Conservation (phyloP, 805 yeast species). For the Lipomyces sp. region DNA sequence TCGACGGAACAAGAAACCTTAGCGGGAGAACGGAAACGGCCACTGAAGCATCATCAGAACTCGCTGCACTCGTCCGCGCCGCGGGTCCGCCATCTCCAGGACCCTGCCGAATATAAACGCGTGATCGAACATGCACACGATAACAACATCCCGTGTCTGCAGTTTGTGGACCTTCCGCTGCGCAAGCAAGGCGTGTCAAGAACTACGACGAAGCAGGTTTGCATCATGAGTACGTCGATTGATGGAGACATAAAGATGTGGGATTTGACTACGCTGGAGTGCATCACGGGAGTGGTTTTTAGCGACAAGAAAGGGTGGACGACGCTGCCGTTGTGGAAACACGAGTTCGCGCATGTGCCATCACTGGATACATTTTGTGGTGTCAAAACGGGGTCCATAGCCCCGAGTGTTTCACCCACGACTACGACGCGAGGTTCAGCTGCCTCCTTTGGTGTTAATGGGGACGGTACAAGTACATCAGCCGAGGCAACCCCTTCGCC, state of each 20-base stretch:
- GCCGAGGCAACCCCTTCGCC: not conserved
- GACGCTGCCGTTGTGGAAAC: slow-evolving; percentile 7
- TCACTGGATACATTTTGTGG: slow-evolving; percentile 2
- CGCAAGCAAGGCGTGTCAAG: not conserved
- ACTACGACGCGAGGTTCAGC: too few relatives aligned
- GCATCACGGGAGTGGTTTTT: slow-evolving; percentile 12
- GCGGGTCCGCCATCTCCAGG: slow-evolving; percentile 1
- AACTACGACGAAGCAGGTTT: slow-evolving; percentile 2
- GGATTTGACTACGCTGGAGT: slow-evolving; percentile 34
- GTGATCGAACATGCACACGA: slow-evolving; percentile 20
- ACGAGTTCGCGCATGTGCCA: slow-evolving; percentile 9
- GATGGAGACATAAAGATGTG: slow-evolving; percentile 38
- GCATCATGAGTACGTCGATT: slow-evolving; percentile 19
- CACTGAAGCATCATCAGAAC: not conserved
- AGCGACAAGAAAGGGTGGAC: slow-evolving; percentile 22
- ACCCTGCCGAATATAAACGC: slow-evolving; percentile 3
- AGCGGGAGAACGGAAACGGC: not conserved
- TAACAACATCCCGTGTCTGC: slow-evolving; percentile 21
- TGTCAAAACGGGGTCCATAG: slow-evolving; percentile 1
- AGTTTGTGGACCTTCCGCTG: slow-evolving; percentile 15
- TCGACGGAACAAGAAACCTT: too few relatives aligned
- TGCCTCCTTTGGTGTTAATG: slow-evolving; percentile 4
- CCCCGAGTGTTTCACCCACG: too few relatives aligned
- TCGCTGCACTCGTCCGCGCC: not conserved
- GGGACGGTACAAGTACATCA: not conserved